Conservation (phyloP, 192 early-diverging fungal genomes). For the Entomortierella parvispora region DNA sequence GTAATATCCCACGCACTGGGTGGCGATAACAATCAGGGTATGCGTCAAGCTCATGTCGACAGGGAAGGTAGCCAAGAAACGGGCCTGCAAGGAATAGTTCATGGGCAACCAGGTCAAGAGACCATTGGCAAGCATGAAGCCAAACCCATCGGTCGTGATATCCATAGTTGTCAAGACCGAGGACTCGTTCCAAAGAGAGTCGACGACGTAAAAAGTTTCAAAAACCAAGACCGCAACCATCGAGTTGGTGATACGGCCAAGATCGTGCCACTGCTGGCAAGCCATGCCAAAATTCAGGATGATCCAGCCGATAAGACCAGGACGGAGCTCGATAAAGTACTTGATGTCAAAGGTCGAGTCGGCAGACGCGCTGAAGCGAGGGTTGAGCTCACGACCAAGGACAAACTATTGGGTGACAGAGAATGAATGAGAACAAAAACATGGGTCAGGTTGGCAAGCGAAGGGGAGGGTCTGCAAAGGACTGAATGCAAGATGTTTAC, state of each 20-base stretch:
- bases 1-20: constrained; percentile 76
- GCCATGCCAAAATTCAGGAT: constrained; percentile 82
- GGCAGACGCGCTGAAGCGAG: constrained; percentile 69
- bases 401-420: constrained; percentile 68
- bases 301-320: constrained; percentile 92
- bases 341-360: constrained; percentile 84
- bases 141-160: constrained; percentile 97
- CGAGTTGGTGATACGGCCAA: constrained; percentile 76
- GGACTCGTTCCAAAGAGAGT: constrained; percentile 82
- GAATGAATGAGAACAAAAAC: neutral
- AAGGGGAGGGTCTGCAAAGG: neutral
- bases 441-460: neutral
- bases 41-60: constrained; percentile 61
- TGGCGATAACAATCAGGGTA: constrained; percentile 56
- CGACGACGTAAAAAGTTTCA: constrained; percentile 87
- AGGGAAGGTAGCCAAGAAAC: constrained; percentile 83
- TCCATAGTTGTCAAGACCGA: constrained; percentile 97
- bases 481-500: constrained; percentile 34
- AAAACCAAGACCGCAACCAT: constrained; percentile 82
- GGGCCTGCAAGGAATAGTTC: constrained; percentile 90
- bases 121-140: constrained; percentile 86
- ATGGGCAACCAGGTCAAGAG: constrained; percentile 92
- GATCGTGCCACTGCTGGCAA: constrained; percentile 74
- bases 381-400: constrained; percentile 97
- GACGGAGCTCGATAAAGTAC: constrained; percentile 92